Evolutionary conservation across 2,329 filamentous ascomycete species (phyloP).

Genomic region (Talaromyces sp.): DNA sequence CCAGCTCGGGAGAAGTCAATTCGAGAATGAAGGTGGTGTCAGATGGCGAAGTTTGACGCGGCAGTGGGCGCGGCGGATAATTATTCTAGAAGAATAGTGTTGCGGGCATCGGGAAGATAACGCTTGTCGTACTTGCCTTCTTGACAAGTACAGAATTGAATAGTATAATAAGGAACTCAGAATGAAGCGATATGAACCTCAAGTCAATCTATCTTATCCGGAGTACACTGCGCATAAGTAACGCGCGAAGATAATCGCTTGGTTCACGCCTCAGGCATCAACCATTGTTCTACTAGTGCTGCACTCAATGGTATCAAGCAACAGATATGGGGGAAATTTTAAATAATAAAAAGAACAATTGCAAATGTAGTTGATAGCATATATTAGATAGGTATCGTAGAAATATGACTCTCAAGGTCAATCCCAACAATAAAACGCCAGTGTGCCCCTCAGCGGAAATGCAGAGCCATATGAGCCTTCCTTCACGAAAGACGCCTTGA

Average conservation of each 20-base stretch:
- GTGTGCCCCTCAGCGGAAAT: not conserved
- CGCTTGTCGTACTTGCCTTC: too few relatives aligned
- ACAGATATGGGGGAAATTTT: not conserved
- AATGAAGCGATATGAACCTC: not conserved
- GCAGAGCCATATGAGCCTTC: not conserved
- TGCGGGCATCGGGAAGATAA: too few relatives aligned
- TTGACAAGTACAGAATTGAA: too few relatives aligned
- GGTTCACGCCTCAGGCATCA: not conserved
- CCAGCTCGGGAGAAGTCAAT: too few relatives aligned
- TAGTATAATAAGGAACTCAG: not conserved
- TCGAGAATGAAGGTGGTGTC: not conserved
- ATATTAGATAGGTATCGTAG: slow-evolving; percentile 9
- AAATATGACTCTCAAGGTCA: slow-evolving; percentile 5
- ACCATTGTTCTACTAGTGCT: not conserved
- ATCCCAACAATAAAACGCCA: slow-evolving; percentile 4
- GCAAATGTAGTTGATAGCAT: not conserved
- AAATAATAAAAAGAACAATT: not conserved
- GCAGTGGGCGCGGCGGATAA: slow-evolving; percentile 3
- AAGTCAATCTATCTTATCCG: not conserved
- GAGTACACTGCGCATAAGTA: not conserved
- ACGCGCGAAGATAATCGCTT: not conserved
- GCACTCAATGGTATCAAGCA: not conserved
- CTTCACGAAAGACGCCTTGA: not conserved
- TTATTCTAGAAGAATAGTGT: not conserved
- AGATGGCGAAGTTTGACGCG: slow-evolving; percentile 9